Base-by-base conservation (phyloP, 108 stramenopile species). In the Discostella stelligeroides region DNA sequence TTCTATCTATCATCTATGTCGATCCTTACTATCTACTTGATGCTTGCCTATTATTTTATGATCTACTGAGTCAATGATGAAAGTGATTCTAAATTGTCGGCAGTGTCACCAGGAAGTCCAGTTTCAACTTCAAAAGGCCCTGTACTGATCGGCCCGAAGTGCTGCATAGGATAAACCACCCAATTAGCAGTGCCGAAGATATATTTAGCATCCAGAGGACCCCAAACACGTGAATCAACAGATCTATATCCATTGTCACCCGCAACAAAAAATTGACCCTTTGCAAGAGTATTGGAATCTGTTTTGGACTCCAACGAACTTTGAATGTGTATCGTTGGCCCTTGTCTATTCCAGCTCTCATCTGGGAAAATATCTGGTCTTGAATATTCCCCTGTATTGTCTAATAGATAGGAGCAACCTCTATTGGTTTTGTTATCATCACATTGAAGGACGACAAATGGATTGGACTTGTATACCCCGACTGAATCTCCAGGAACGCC, bases 161-260 rank as follows among this genome's bases (percentile, higher is more conserved):
- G 79, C 14, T 79, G 17, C 15, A 61, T 42, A 43, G 85, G 85
- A 63, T 49, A 86, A 11, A 86, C 25, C 30, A 83, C 58, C 65
- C 64, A 79, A 55, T 79, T 54, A 15, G 85, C 85, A 37, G 82
- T 84, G 37, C 85, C 85, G 56, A 84, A 64, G 10, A 86, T 54
- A 62, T 86, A 81, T 23, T 80, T 82, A 69, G 57, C 51, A 28
- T 81, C 54, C 55, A 86, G 50, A 20, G 85, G 83, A 6, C 85
- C 85, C 85, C 85, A 86, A 24, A 86, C 85, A 12, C 85, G 72
- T 4, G 81, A 82, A 55, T 86, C 85, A 9, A 86, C 85, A 2
- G 76, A 79, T 74, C 85, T 46, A 54, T 68, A 79, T 43, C 85
- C 85, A 64, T 86, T 86, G 53, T 86, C 85, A 46, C 85, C 85